Evolutionary conservation across 106 monocot genomes (phyloP).

Genomic region (Acorus calamus): DNA sequence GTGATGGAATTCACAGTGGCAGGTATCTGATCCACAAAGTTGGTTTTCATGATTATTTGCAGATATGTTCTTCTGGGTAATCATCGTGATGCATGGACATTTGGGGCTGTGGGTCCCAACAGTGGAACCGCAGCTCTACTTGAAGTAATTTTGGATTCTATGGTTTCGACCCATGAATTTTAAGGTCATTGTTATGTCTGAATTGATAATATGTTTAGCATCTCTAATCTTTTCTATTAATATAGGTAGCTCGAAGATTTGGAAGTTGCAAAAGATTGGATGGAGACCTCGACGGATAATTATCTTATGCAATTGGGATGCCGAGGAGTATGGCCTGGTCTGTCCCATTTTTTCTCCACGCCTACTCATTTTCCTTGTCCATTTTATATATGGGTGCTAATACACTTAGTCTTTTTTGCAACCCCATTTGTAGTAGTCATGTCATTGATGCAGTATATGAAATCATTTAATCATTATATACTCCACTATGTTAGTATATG

Average conservation of each 20-base stretch:
- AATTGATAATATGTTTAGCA: not conserved
- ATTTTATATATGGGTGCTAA: not conserved
- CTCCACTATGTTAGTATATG: too few relatives aligned
- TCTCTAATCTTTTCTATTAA: not conserved
- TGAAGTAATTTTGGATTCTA: conserved; percentile 32
- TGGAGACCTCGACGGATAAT: conserved; percentile 68
- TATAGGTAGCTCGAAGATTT: conserved; percentile 50
- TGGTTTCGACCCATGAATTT: not conserved
- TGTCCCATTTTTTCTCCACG: conserved; percentile 17
- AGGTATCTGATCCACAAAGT: too few relatives aligned
- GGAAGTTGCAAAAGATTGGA: conserved; percentile 55
- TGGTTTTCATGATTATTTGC: conserved; percentile 1
- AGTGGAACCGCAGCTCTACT: conserved; percentile 75
- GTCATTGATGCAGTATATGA: too few relatives aligned
- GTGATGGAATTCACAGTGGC: not conserved
- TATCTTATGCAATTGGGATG: conserved; percentile 75
- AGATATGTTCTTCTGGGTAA: conserved; percentile 71
- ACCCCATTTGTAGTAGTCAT: too few relatives aligned
- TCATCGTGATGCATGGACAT: conserved; percentile 89
- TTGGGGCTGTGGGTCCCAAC: conserved; percentile 71
- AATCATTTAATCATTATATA: too few relatives aligned
- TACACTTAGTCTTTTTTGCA: not conserved
- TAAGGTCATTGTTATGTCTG: too few relatives aligned
- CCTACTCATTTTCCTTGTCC: not conserved
- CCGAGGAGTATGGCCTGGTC: conserved; percentile 78